Percentiles rank a stretch among this genome's conserved stretches.
phyloP scores from a whole-genome alignment of 441 rosid genomes.

The Gossypium schwendimanii region DNA sequence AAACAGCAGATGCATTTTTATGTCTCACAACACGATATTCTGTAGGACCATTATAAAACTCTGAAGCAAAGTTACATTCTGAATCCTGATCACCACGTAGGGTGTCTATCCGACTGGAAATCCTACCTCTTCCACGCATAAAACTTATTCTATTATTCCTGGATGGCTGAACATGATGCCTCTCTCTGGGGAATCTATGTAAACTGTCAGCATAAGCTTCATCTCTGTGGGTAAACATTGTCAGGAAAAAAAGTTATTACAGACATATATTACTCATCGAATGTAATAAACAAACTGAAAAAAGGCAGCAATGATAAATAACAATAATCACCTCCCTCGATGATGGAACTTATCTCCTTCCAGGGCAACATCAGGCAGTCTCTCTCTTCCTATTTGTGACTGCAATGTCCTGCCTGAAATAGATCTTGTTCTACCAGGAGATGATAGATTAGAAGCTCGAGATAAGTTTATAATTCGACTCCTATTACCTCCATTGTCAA shows the following conservation, averaged over 20 bases:
- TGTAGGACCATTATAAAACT: constrained; percentile 25
- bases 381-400: constrained; percentile 43
- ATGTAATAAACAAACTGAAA: not conserved
- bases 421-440: constrained; percentile 39
- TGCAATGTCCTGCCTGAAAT: constrained; percentile 40
- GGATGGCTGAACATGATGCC: constrained; percentile 43
- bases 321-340: constrained; percentile 75
- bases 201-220: constrained; percentile 37
- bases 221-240: constrained; percentile 37
- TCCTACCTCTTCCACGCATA: constrained; percentile 59
- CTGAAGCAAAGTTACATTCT: constrained; percentile 39
- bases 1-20: constrained; percentile 34
- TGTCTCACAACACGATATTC: constrained; percentile 32
- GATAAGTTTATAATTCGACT: constrained; percentile 59
- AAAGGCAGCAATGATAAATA: constrained; percentile 4
- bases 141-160: constrained; percentile 57
- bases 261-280: constrained; percentile 1
- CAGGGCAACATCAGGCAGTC: constrained; percentile 46
- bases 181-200: constrained; percentile 49
- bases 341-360: constrained; percentile 41
- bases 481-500: constrained; percentile 37
- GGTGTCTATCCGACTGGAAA: constrained; percentile 39
- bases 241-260: constrained; percentile 6
- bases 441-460: constrained; percentile 36
- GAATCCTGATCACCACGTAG: constrained; percentile 40